A percentile compares a stretch with the other conserved stretches of the same genome.
These are phyloP conservation scores for Paramecium sonneborni DNA, from an alignment of 73 alveolate genomes.

Conservation along the genomic window DNA sequence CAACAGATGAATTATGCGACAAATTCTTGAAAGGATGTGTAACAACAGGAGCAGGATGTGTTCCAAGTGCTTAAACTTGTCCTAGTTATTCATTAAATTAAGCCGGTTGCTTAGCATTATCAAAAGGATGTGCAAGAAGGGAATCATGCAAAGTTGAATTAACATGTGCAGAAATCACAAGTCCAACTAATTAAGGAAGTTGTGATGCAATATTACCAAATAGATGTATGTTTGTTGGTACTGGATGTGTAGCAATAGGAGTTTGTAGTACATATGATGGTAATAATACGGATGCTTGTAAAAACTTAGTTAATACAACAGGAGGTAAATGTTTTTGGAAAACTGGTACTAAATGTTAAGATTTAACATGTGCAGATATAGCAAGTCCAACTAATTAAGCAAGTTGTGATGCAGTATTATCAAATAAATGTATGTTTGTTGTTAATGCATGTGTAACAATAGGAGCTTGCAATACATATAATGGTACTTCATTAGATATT, in stretches of 20 bases:
- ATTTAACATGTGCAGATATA: background rate
- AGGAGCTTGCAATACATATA: background rate
- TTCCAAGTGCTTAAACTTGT: background rate
- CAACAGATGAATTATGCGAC: background rate
- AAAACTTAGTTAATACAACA: background rate
- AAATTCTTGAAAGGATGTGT: background rate
- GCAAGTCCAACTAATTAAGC: background rate
- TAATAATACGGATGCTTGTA: background rate
- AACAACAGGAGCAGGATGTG: slow-evolving; percentile 38
- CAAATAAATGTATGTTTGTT: background rate
- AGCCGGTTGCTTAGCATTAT: background rate
- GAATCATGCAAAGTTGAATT: background rate
- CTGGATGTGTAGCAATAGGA: background rate
- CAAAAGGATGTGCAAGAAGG: background rate
- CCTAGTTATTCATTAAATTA: background rate
- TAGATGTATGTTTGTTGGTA: background rate
- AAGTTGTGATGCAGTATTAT: background rate
- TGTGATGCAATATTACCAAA: background rate
- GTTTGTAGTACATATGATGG: background rate
- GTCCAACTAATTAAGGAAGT: background rate
- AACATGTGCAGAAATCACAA: background rate
- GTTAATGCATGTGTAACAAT: background rate
- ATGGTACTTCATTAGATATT: background rate
- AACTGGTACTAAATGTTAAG: background rate
- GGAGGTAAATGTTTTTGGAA: background rate